Evolutionary conservation across 352 stramenopile genomes (phyloP), one percentile per base, ranked within the genome.

Genomic region (Pythium coloratum): DNA sequence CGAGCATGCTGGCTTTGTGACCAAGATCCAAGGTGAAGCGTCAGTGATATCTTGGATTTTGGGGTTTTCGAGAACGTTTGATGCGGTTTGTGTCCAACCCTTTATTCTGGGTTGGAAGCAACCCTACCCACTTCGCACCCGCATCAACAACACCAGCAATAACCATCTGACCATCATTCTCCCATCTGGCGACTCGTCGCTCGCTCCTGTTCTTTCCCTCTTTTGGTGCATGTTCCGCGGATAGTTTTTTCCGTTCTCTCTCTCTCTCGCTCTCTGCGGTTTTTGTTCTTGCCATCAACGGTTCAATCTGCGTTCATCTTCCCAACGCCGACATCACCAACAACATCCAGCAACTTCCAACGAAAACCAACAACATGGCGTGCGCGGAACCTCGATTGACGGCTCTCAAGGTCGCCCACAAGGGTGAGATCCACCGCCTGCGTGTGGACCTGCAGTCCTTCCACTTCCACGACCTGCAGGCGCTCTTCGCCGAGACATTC

Each of bases 351-450:
- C 46, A 20, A 49, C 20, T 20, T 32, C n/a, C 28, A 61, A 16
- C 57, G 55, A n/a, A 40, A 71, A 0, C 14, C 57, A 63, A n/a
- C 57, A 74, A 1, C 50, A 86, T 90, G 82, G 75, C 71, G 56
- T 72, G 75, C 67, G 32, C 69, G 38, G 71, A 78, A 70, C 75
- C 68, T 51, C 64, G 60, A 47, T 59, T 88, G 59, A 88, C 81
- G 50, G 77, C 85, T 7, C 69, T 95, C 26, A 95, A 95, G 81
- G 78, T 95, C 62, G 82, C 72, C 66, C 79, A 87, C 84, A 91
- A 90, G 69, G 85, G 87, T 57, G 87, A 95, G 72, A 89, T 95
- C 61, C 85, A 93, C 73, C 85, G 87, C 69, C 78, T 95, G 44
- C 76, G 75, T 55, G 76, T 91, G 65, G 76, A 93, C 66, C 72